phyloP scores from a whole-genome alignment of 2,329 filamentous ascomycete genomes.

The Colletotrichum chlorophyti region DNA sequence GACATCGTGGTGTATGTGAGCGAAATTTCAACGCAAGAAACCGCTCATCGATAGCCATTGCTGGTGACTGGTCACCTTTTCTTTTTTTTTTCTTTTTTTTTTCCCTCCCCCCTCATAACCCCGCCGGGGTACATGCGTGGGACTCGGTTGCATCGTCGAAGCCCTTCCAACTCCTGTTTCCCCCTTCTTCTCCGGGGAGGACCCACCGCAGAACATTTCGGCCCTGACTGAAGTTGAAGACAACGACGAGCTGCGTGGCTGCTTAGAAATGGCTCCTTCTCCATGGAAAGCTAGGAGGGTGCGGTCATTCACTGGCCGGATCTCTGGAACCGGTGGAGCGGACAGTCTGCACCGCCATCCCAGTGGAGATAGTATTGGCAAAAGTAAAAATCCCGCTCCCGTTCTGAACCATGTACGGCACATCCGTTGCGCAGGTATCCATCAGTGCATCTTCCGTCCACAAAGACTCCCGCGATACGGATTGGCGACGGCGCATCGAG shows the following conservation, averaged over 20 bases:
- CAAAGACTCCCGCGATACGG: not conserved
- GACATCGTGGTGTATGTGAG: not conserved
- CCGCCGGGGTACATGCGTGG: conserved; percentile 10
- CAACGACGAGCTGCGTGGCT: conserved; percentile 7
- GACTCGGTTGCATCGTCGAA: conserved; percentile 4
- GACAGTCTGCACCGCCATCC: conserved; percentile 7
- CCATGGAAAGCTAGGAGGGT: not conserved
- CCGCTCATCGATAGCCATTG: conserved; percentile 2
- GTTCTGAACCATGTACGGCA: conserved; percentile 5
- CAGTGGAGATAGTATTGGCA: conserved; percentile 14
- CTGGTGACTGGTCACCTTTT: not conserved
- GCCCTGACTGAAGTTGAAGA: not conserved
- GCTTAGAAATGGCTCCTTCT: conserved; percentile 18
- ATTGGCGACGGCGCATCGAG: conserved; percentile 1
- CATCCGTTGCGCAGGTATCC: conserved; percentile 9
- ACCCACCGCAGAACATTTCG: conserved; percentile 4
- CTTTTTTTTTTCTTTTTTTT: no score
- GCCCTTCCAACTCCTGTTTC: conserved; percentile 1
- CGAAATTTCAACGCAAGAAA: no score
- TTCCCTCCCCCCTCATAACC: not conserved
- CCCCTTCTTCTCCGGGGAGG: no score
- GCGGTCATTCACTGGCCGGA: conserved; percentile 12
- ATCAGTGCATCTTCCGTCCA: not conserved
- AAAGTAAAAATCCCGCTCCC: conserved; percentile 21
- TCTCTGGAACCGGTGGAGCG: conserved; percentile 16